Base-by-base conservation (phyloP, 2,329 filamentous ascomycete species). In the Colletotrichum lini region DNA sequence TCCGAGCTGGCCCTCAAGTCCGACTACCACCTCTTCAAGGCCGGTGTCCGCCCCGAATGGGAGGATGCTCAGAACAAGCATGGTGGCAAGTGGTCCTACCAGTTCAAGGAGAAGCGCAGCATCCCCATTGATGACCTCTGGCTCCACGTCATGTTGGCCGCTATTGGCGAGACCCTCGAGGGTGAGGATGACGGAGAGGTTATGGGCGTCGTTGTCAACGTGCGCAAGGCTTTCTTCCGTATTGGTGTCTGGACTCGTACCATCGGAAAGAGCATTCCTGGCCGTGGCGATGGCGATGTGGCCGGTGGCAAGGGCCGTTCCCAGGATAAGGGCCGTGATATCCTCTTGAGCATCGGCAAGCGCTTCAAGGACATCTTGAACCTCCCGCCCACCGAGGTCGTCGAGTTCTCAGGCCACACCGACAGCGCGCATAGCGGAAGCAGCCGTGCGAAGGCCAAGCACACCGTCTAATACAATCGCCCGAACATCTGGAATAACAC, bases 1-100 rank as follows among this genome's bases (percentile, higher is more conserved):
- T 98, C 96, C 77, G 95, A 98, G 79, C 92, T 99, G 53, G 94
- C 95, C 54, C 91, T 97, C 80, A 99, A 99, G 88, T 98, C 96
- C 80, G 96, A 99, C 83, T 99, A 99, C 86, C 97, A 99, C 81
- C 93, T 99, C 54, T 99, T 99, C 93, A 99, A 99, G 88, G 93
- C 92, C 78, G 95, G 95, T 75, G 94, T 99, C 74, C 94, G 96
- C 74, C 96, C 96, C 45, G 97, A 99, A 85, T 99, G 96, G 96
- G 96, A 99, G 84, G 96, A 99, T 82, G 88, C 91, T 35, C 95
- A 98, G 87, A 99, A 99, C 88, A 99, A 98, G 90, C 95, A 98
- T 82, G 96, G 96, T 77, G 96, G 96, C 84, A 98, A 98, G 85
- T 99, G 96, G 96, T 95, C 96, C 35, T 98, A 97, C 86, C 93